A percentile compares a stretch with the other conserved stretches of the same genome.
Conservation (phyloP, 208 protist genomes). For the Porcisia hertigi region DNA sequence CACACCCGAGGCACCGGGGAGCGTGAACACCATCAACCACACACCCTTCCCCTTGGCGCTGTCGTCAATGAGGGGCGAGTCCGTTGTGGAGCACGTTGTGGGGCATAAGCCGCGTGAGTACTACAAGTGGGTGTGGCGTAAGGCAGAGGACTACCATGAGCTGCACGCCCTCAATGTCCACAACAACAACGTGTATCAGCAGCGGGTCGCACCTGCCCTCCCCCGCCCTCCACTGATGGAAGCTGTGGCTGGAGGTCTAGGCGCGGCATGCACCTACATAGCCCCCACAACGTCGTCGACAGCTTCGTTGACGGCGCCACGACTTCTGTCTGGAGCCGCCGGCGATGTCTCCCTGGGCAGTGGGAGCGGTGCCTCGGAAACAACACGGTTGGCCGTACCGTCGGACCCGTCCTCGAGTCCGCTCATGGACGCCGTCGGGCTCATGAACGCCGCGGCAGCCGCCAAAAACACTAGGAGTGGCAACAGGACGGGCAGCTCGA, state of each 20-base stretch:
- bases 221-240: background rate
- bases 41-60: constrained; percentile 56
- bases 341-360: background rate
- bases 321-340: background rate
- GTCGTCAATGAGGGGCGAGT: constrained; percentile 10
- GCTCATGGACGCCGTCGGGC: background rate
- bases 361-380: background rate
- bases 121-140: constrained; percentile 38
- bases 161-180: constrained; percentile 34
- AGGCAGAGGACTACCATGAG: constrained; percentile 31
- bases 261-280: background rate
- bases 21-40: constrained; percentile 50
- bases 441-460: background rate
- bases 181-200: constrained; percentile 32
- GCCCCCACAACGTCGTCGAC: background rate
- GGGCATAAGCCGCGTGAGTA: constrained; percentile 36
- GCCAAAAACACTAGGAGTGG: background rate
- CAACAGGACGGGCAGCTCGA: no score
- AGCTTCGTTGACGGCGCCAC: background rate
- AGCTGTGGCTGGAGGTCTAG: background rate
- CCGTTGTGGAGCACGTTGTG: constrained; percentile 44
- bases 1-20: constrained; percentile 15
- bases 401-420: constrained; percentile 12
- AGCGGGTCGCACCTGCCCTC: no score
- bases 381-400: constrained; percentile 7